Conservation (phyloP, 176 grass and related monocot species). For the Dactylis glomerata region DNA sequence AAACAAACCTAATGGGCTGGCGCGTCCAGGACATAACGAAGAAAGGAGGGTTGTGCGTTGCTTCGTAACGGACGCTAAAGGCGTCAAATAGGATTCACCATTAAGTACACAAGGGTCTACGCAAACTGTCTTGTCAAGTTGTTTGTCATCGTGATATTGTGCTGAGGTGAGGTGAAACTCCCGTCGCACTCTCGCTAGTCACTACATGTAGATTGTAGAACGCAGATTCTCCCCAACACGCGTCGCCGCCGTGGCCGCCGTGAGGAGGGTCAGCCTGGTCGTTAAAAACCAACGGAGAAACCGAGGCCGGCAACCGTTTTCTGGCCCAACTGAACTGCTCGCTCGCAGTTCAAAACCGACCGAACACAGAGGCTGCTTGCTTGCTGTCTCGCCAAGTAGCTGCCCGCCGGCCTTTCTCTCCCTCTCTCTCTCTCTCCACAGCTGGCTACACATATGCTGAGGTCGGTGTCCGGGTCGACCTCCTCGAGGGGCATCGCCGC, state of each 20-base stretch:
- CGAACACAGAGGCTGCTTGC: neutral
- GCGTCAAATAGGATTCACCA: too few relatives aligned
- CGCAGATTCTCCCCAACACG: neutral
- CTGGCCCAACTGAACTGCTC: neutral
- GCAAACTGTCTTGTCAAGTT: neutral
- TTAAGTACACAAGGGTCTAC: neutral
- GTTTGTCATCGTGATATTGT: neutral
- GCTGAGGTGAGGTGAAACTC: neutral
- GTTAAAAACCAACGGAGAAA: conserved; percentile 10
- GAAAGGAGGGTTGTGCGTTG: too few relatives aligned
- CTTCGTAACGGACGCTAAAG: too few relatives aligned
- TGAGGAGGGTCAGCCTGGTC: neutral
- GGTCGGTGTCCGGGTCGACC: conserved; percentile 63
- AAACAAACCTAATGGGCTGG: too few relatives aligned
- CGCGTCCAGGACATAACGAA: too few relatives aligned
- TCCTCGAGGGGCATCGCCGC: conserved; percentile 81
- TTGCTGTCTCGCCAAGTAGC: conserved; percentile 8
- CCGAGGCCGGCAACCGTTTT: neutral
- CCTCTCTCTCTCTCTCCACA: neutral
- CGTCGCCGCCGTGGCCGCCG: neutral
- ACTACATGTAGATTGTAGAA: too few relatives aligned
- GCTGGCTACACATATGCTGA: conserved; percentile 31
- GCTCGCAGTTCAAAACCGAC: conserved; percentile 7
- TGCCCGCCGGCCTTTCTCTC: neutral
- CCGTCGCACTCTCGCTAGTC: neutral